Evolutionary conservation across 345 rosid genomes (phyloP).

Genomic region (Lumnitzera racemosa): DNA sequence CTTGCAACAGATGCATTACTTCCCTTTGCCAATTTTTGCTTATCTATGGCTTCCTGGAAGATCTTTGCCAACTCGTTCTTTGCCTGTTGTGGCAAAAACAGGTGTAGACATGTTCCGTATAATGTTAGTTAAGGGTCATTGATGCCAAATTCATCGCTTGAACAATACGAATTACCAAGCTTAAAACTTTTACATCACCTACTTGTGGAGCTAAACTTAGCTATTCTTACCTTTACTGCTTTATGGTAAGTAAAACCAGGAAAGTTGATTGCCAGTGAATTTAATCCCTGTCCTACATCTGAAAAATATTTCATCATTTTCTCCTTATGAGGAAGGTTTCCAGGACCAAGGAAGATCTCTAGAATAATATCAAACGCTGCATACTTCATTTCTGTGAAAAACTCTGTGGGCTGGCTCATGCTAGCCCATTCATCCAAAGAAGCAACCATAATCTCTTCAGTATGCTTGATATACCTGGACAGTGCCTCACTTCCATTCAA

Average conservation of each 20-base stretch:
- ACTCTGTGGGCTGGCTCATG: slow-evolving; percentile 17
- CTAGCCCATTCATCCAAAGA: slow-evolving; percentile 24
- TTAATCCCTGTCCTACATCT: slow-evolving; percentile 26
- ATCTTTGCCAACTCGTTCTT: slow-evolving; percentile 34
- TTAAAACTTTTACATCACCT: too few species aligned
- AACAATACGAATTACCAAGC: too few species aligned
- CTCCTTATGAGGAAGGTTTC: slow-evolving; percentile 16
- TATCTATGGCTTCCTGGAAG: slow-evolving; percentile 27
- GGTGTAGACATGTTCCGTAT: too few species aligned
- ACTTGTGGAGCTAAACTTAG: not conserved
- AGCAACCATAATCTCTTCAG: slow-evolving; percentile 24
- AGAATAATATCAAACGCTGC: slow-evolving; percentile 26
- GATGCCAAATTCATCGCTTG: too few species aligned
- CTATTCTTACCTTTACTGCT: slow-evolving; percentile 37
- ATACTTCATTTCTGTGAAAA: slow-evolving; percentile 23
- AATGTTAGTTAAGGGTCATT: too few species aligned
- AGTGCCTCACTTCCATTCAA: slow-evolving; percentile 50
- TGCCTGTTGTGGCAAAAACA: slow-evolving; percentile 17
- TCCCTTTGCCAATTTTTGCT: slow-evolving; percentile 10
- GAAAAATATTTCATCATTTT: slow-evolving; percentile 20
- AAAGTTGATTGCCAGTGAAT: slow-evolving; percentile 46
- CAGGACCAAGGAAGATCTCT: slow-evolving; percentile 25
- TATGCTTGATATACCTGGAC: slow-evolving; percentile 31
- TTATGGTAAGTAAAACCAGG: slow-evolving; percentile 51
- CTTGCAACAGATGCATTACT: not conserved